phyloP scores from a whole-genome alignment of 2,329 filamentous ascomycete species.

The Penicillium digitatum region DNA sequence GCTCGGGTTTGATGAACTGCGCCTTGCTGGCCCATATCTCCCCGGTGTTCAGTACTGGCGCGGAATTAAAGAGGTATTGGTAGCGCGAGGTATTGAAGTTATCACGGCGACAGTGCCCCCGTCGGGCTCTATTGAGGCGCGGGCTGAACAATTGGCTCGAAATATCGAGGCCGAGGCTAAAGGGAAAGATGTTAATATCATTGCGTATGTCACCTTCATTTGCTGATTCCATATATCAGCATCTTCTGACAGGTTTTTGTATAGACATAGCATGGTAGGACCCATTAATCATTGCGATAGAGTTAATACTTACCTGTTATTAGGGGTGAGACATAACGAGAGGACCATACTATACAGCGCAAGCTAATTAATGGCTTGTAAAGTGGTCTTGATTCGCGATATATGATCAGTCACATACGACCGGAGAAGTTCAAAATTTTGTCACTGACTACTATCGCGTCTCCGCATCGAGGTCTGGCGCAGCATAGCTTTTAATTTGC shows the following conservation, averaged over 20 bases:
- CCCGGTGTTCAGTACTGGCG: constrained; percentile 63
- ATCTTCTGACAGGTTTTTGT: background rate
- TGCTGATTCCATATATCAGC: background rate
- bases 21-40: constrained; percentile 50
- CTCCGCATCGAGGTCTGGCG: constrained; percentile 53
- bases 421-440: constrained; percentile 70
- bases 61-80: constrained; percentile 58
- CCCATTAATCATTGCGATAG: background rate
- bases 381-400: constrained; percentile 60
- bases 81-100: constrained; percentile 56
- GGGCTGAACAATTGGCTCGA: constrained; percentile 52
- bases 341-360: constrained; percentile 5
- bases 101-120: constrained; percentile 58
- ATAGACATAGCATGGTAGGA: constrained; percentile 49
- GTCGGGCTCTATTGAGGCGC: constrained; percentile 56
- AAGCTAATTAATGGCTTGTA: constrained; percentile 14
- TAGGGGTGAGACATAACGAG: constrained; percentile 32
- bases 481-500: background rate
- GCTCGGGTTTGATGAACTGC: constrained; percentile 61
- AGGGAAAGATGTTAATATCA: constrained; percentile 60
- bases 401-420: constrained; percentile 59
- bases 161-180: constrained; percentile 52
- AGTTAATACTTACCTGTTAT: constrained; percentile 10
- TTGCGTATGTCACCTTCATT: constrained; percentile 49
- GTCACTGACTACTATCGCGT: constrained; percentile 60